Conservation (phyloP, 306 rosid genomes). For the Quercus parvula region DNA sequence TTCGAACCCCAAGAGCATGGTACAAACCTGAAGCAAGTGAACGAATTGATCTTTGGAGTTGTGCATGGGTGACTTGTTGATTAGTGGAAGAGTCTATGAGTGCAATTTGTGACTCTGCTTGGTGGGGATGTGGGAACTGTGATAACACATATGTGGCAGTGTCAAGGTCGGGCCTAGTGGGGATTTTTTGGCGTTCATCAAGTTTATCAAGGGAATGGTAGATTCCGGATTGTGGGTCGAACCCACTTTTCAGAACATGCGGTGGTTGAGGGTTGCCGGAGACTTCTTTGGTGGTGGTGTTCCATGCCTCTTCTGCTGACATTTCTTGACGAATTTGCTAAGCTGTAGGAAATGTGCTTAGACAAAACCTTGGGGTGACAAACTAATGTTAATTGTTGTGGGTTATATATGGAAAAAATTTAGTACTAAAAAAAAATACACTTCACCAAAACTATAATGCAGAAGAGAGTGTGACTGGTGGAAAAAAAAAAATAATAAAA, state of each 20-base stretch:
- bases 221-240: constrained; percentile 51
- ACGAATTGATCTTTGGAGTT: constrained; percentile 46
- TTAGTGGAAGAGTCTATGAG: constrained; percentile 54
- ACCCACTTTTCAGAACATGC: constrained; percentile 37
- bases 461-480: no score
- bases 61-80: constrained; percentile 47
- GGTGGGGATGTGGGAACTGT: constrained; percentile 52
- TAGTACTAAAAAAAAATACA: no score
- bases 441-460: no score
- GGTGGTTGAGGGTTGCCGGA: constrained; percentile 2
- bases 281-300: constrained; percentile 24
- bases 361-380: not conserved
- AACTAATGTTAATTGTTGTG: no score
- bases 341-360: constrained; percentile 1
- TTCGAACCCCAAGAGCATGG: constrained; percentile 59
- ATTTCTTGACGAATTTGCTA: constrained; percentile 18
- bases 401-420: no score
- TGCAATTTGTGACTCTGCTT: constrained; percentile 57
- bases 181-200: constrained; percentile 32
- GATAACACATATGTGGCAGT: constrained; percentile 61
- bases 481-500: no score
- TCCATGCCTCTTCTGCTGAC: constrained; percentile 47
- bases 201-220: constrained; percentile 50
- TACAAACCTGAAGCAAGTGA: constrained; percentile 68
- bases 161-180: constrained; percentile 47